Evolutionary conservation across 208 protist species (phyloP).

Genomic region (Crithidia fasciculata): DNA sequence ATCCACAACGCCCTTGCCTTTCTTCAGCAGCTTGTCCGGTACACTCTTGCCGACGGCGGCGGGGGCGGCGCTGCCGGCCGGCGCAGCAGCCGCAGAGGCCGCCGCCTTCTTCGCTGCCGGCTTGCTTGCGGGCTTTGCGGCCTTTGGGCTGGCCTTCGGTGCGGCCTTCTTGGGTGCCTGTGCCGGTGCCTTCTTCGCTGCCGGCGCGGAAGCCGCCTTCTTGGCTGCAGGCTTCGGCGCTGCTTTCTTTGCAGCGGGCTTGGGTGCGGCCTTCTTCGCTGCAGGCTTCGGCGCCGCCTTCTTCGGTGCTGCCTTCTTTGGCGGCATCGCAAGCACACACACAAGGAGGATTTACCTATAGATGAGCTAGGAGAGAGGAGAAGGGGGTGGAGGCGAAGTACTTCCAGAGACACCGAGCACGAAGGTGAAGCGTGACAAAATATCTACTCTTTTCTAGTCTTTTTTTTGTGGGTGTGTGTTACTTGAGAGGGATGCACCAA

Average conservation of each 20-base stretch:
- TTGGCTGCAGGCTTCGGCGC: constrained; percentile 4
- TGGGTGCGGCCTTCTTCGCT: constrained; percentile 26
- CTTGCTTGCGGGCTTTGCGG: not conserved
- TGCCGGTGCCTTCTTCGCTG: constrained; percentile 17
- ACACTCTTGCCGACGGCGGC: constrained; percentile 29
- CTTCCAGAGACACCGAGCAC: too few species aligned
- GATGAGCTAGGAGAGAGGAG: not conserved
- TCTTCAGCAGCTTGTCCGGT: constrained; percentile 49
- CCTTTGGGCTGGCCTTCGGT: constrained; percentile 1
- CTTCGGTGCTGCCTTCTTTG: constrained; percentile 44
- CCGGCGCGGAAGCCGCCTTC: constrained; percentile 28
- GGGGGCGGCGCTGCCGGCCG: constrained; percentile 6
- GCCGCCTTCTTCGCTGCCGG: constrained; percentile 18
- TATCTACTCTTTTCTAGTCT: too few species aligned
- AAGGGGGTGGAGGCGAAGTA: too few species aligned
- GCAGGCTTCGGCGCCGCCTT: constrained; percentile 4
- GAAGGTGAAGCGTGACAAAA: too few species aligned
- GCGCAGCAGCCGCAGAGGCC: not conserved
- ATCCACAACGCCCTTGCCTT: constrained; percentile 81
- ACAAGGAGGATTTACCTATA: not conserved
- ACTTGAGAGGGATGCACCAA: too few species aligned
- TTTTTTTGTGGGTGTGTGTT: too few species aligned
- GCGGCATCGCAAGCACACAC: constrained; percentile 25
- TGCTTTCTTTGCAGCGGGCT: constrained; percentile 11
- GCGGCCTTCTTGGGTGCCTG: constrained; percentile 24